phyloP scores from a whole-genome alignment of 225 moss, liverwort and hornwort genomes.

The Thuidium tamariscinum region DNA sequence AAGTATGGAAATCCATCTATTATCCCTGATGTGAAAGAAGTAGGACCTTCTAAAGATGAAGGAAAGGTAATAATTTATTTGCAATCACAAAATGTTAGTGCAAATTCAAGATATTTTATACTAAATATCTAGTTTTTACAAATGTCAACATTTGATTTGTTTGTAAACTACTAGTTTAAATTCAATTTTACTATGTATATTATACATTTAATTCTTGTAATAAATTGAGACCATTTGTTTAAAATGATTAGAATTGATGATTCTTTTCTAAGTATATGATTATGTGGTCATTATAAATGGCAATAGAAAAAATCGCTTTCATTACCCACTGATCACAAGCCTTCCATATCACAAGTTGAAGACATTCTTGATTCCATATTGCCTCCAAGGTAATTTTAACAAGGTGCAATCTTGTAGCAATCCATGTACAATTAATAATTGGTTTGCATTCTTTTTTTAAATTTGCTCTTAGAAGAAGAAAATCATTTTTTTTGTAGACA shows the following conservation, averaged over 20 bases:
- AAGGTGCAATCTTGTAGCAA: neutral
- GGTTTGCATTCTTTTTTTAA: neutral
- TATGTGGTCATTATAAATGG: neutral
- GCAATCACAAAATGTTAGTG: neutral
- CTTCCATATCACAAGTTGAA: slow-evolving; percentile 63
- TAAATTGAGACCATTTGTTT: neutral
- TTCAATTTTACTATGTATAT: neutral
- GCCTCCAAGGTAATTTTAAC: slow-evolving; percentile 49
- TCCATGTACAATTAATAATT: neutral
- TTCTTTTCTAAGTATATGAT: neutral
- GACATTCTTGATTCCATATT: slow-evolving; percentile 84
- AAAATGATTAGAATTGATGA: neutral
- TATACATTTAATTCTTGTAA: neutral
- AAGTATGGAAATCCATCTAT: slow-evolving; percentile 58
- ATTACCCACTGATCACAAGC: slow-evolving; percentile 35
- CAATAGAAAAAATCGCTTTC: slow-evolving; percentile 9
- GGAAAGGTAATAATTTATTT: slow-evolving; percentile 4
- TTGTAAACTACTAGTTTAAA: neutral
- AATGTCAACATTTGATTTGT: neutral
- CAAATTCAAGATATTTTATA: neutral
- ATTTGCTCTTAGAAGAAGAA: neutral
- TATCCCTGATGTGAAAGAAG: slow-evolving; percentile 24
- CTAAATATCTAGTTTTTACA: neutral
- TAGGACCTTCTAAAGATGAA: slow-evolving; percentile 22
- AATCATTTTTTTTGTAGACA: slow-evolving; percentile 15